Evolutionary conservation across 768 basidiomycete genomes (phyloP).

Genomic region (Bullera alba): DNA sequence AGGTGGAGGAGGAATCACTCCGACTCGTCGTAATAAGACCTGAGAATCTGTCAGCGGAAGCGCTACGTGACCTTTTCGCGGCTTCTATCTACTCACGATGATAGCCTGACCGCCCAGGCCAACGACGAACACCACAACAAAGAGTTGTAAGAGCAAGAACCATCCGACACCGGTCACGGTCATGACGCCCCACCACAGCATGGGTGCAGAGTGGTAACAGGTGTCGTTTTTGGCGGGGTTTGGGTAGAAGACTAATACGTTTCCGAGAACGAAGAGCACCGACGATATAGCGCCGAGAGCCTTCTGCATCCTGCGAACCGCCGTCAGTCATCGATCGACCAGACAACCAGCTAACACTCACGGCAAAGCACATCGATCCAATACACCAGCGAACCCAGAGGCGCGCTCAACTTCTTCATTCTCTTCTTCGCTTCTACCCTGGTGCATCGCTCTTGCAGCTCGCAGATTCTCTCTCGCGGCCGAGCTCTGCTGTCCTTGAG

Average conservation of each 20-base stretch:
- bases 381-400: constrained; percentile 3
- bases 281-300: constrained; percentile 20
- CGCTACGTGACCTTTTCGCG: background rate
- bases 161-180: constrained; percentile 33
- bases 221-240: constrained; percentile 3
- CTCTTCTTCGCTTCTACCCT: too few species aligned
- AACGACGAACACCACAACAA: constrained; percentile 24
- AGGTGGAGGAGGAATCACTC: constrained; percentile 13
- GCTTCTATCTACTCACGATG: constrained; percentile 2
- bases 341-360: background rate
- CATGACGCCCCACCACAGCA: constrained; percentile 42
- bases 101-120: constrained; percentile 25
- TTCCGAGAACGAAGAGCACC: constrained; percentile 30
- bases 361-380: constrained; percentile 8
- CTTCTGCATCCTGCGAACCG: constrained; percentile 15
- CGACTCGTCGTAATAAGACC: constrained; percentile 14
- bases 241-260: constrained; percentile 32
- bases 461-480: background rate
- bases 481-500: too few species aligned
- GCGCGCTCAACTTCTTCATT: too few species aligned
- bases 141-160: constrained; percentile 32
- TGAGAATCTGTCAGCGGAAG: constrained; percentile 2
- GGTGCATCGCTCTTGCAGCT: background rate
- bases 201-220: constrained; percentile 28
- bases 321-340: background rate